Evolutionary conservation across 108 stramenopile genomes (phyloP).

Genomic region (Pseudonitzschia multistriata): DNA sequence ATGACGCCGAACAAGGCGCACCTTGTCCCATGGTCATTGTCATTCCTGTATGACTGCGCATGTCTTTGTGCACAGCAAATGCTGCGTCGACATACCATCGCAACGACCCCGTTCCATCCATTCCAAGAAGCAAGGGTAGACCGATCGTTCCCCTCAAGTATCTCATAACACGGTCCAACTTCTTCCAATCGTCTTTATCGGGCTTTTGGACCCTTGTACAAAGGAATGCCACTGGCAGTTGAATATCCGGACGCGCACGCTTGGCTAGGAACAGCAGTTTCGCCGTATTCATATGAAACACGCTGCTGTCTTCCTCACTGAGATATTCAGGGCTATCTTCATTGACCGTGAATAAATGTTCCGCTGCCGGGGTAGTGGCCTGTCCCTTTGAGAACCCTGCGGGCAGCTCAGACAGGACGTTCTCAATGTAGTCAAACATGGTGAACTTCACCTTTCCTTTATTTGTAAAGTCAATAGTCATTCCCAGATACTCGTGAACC

Average conservation of each 20-base stretch:
- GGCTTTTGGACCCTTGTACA: slow-evolving; percentile 42
- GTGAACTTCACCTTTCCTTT: slow-evolving; percentile 17
- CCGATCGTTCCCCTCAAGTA: slow-evolving; percentile 37
- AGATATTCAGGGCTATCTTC: slow-evolving; percentile 13
- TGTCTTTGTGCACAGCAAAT: slow-evolving; percentile 33
- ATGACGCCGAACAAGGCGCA: slow-evolving; percentile 6
- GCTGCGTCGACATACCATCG: slow-evolving; percentile 34
- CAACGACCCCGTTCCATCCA: slow-evolving; percentile 8
- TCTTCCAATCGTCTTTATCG: slow-evolving; percentile 50
- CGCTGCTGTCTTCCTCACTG: neutral
- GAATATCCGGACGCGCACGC: slow-evolving; percentile 42
- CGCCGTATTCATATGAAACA: slow-evolving; percentile 17
- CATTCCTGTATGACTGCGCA: slow-evolving; percentile 41
- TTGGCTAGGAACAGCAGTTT: slow-evolving; percentile 36
- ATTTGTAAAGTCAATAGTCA: slow-evolving; percentile 30
- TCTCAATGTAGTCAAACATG: slow-evolving; percentile 24
- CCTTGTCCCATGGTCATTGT: slow-evolving; percentile 37
- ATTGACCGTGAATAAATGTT: slow-evolving; percentile 35
- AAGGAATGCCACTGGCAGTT: slow-evolving; percentile 46
- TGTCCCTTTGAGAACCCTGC: neutral
- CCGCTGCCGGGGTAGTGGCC: slow-evolving; percentile 32
- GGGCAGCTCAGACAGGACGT: slow-evolving; percentile 7
- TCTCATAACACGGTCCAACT: slow-evolving; percentile 34
- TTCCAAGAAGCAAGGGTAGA: slow-evolving; percentile 22
- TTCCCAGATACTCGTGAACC: slow-evolving; percentile 44